phyloP scores from a whole-genome alignment of 495 filamentous ascomycete species.

The Xylaria grammica region DNA sequence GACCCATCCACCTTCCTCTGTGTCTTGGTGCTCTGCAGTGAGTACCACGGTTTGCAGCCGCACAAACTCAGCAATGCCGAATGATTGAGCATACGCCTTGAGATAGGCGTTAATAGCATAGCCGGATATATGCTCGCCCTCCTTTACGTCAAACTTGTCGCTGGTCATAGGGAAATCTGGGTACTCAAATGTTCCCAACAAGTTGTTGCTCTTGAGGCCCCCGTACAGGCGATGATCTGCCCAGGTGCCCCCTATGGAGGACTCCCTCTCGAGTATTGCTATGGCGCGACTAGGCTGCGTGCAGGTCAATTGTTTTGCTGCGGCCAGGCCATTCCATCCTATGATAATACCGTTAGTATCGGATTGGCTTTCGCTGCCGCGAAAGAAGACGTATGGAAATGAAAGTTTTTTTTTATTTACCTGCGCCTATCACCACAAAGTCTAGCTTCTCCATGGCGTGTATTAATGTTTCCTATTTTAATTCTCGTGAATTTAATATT shows the following conservation, averaged over 20 bases:
- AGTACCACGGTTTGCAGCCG: conserved; percentile 59
- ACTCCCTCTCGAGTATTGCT: conserved; percentile 43
- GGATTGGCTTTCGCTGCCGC: neutral
- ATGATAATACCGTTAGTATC: conserved; percentile 2
- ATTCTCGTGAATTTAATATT: no score
- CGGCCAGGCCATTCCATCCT: conserved; percentile 50
- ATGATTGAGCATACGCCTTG: conserved; percentile 63
- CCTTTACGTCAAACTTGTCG: conserved; percentile 61
- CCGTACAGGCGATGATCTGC: conserved; percentile 65
- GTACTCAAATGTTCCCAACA: conserved; percentile 71
- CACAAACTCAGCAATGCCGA: conserved; percentile 59
- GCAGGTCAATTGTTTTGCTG: conserved; percentile 48
- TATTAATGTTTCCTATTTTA: no score
- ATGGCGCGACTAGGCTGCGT: conserved; percentile 43
- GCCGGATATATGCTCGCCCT: conserved; percentile 72
- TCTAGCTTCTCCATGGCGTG: conserved; percentile 47
- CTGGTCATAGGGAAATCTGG: conserved; percentile 75
- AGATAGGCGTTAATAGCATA: conserved; percentile 69
- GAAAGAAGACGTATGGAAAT: neutral
- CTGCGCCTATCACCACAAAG: conserved; percentile 50
- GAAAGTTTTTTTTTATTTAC: conserved; percentile 39
- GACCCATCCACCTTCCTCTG: conserved; percentile 44
- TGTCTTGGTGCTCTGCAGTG: conserved; percentile 52
- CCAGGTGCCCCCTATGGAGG: conserved; percentile 71
- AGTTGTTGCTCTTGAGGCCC: conserved; percentile 66